These are phyloP conservation scores for Aspergillus mulundensis DNA, from an alignment of 495 filamentous ascomycete genomes.

Conservation along the genomic window DNA sequence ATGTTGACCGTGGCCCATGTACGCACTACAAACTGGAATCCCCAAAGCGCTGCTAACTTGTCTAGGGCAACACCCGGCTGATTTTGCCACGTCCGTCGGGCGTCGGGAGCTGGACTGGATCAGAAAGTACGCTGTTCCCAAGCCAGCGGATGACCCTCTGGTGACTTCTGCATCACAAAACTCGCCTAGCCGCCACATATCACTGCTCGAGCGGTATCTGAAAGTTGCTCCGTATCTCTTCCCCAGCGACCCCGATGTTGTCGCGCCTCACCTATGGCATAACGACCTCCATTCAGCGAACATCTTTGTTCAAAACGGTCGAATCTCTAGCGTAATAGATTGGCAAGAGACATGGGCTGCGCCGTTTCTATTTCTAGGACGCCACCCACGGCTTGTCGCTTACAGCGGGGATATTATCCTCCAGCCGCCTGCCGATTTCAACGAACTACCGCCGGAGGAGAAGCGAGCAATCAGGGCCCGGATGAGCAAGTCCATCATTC, in stretches of 20 bases:
- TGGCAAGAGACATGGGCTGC: constrained; percentile 27
- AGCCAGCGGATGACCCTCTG: constrained; percentile 10
- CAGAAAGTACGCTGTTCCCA: constrained; percentile 20
- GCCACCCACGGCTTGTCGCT: constrained; percentile 22
- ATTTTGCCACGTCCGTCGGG: constrained; percentile 22
- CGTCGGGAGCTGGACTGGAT: constrained; percentile 27
- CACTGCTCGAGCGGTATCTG: constrained; percentile 22
- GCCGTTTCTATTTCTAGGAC: constrained; percentile 25
- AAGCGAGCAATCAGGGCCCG: too few relatives aligned
- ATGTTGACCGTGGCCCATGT: constrained; percentile 22
- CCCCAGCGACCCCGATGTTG: constrained; percentile 17
- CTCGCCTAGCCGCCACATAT: constrained; percentile 17
- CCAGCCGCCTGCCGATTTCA: constrained; percentile 21
- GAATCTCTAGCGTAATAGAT: constrained; percentile 30
- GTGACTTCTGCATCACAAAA: constrained; percentile 18
- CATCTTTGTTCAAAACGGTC: constrained; percentile 28
- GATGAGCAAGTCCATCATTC: constrained; percentile 22
- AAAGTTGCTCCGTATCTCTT: constrained; percentile 25
- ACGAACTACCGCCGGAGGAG: too few relatives aligned
- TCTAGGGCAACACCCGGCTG: constrained; percentile 19
- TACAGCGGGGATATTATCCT: constrained; percentile 24
- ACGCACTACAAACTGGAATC: too few relatives aligned
- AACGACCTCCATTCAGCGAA: constrained; percentile 33
- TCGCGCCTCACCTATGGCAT: constrained; percentile 29
- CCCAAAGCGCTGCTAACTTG: too few relatives aligned